phyloP scores from a whole-genome alignment of 2,329 filamentous ascomycete genomes.

The Xylariaceae sp. region DNA sequence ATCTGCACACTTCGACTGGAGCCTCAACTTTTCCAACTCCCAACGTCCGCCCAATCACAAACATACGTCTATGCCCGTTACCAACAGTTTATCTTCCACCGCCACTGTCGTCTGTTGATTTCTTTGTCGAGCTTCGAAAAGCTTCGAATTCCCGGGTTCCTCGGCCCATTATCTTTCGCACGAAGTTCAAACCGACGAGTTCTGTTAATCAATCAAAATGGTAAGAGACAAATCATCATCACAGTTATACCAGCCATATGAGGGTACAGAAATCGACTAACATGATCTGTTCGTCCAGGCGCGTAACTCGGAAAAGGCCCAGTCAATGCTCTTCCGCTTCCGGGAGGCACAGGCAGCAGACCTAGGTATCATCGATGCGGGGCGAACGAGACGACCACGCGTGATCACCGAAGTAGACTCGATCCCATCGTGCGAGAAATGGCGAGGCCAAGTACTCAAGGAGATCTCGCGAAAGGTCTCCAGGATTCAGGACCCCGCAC shows the following conservation, averaged over 20 bases:
- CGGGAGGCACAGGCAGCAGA: conserved; percentile 64
- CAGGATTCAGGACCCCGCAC: conserved; percentile 82
- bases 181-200: background rate
- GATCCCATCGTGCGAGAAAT: conserved; percentile 89
- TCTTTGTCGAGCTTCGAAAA: background rate
- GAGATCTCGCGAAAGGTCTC: conserved; percentile 96
- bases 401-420: conserved; percentile 80
- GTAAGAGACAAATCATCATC: conserved; percentile 16
- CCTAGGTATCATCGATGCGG: conserved; percentile 60
- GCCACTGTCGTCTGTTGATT: background rate
- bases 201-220: conserved; percentile 25
- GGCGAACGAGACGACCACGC: conserved; percentile 83
- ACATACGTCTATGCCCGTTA: background rate
- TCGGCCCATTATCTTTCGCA: background rate
- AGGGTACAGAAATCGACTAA: background rate
- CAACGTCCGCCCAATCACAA: background rate
- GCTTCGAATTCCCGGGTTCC: background rate
- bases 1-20: background rate
- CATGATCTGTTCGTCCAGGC: conserved; percentile 49
- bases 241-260: background rate
- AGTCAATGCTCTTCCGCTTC: conserved; percentile 99
- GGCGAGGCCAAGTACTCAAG: conserved; percentile 95
- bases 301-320: conserved; percentile 96
- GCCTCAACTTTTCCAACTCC: background rate
- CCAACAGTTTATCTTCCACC: background rate